Percentiles rank a stretch among this genome's conserved stretches.
Evolutionary conservation across 192 early-diverging fungal species (phyloP).

Genomic region (Coemansia sp.): DNA sequence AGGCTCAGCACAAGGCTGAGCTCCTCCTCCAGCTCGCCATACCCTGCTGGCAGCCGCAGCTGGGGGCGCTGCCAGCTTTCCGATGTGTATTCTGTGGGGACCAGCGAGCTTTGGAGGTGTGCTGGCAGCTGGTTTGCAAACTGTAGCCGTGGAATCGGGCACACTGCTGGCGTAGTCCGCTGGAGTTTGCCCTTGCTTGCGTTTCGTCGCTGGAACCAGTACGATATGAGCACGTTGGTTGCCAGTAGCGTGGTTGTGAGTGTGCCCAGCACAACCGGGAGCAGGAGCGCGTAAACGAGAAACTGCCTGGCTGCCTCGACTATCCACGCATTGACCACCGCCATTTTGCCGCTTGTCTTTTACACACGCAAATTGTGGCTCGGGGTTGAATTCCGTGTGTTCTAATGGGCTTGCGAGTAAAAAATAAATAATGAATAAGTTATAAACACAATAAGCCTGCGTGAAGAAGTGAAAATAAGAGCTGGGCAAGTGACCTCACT

Average conservation of each 20-base stretch:
- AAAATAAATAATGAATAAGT: too few species aligned
- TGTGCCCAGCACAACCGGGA: slow-evolving; percentile 16
- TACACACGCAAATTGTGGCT: too few species aligned
- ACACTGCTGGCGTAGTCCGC: slow-evolving; percentile 23
- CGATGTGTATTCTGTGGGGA: slow-evolving; percentile 11
- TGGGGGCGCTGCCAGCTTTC: not conserved
- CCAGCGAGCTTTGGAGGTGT: slow-evolving; percentile 3
- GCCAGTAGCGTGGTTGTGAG: slow-evolving; percentile 18
- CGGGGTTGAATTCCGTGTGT: too few species aligned
- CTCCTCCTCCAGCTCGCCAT: slow-evolving; percentile 1
- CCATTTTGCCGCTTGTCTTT: too few species aligned
- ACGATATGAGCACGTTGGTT: slow-evolving; percentile 38
- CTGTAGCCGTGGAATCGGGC: slow-evolving; percentile 20
- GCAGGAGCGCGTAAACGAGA: slow-evolving; percentile 21
- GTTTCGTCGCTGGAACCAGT: slow-evolving; percentile 36
- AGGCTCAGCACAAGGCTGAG: slow-evolving; percentile 10
- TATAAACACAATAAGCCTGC: too few species aligned
- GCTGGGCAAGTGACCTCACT: too few species aligned
- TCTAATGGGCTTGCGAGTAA: too few species aligned
- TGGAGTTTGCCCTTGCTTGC: not conserved
- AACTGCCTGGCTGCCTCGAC: slow-evolving; percentile 9
- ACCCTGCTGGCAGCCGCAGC: not conserved
- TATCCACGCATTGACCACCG: too few species aligned
- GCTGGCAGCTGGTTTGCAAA: slow-evolving; percentile 10
- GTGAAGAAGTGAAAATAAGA: too few species aligned